phyloP scores from a whole-genome alignment of 768 basidiomycete genomes.

The Agaricus sinodeliciosus region DNA sequence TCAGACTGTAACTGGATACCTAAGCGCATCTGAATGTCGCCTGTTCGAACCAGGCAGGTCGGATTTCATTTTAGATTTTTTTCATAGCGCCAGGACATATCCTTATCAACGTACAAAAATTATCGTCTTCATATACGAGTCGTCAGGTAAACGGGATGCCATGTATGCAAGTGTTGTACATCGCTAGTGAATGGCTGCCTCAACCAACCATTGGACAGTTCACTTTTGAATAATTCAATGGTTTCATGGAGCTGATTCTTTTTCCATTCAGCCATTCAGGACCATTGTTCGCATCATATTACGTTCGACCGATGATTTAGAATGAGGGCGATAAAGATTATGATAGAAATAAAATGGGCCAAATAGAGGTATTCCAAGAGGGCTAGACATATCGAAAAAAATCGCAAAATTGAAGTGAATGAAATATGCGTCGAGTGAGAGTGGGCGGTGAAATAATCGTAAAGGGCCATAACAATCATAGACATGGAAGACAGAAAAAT shows the following conservation, averaged over 20 bases:
- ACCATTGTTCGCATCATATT: no score
- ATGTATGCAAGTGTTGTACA: no score
- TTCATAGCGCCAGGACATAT: no score
- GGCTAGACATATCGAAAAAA: constrained; percentile 1
- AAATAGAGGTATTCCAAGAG: constrained; percentile 5
- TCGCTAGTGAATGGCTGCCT: no score
- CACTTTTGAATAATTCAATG: no score
- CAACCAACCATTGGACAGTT: no score
- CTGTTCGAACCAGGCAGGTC: constrained; percentile 56
- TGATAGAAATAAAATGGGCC: constrained; percentile 3
- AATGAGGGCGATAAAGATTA: neutral
- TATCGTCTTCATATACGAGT: no score
- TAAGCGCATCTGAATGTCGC: constrained; percentile 29
- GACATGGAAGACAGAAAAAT: constrained; percentile 1
- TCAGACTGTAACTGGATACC: constrained; percentile 31
- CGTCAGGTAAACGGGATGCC: no score
- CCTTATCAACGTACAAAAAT: no score
- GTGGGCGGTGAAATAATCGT: neutral
- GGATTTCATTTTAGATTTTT: neutral
- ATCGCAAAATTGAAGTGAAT: neutral
- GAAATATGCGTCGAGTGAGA: neutral
- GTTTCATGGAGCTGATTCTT: no score
- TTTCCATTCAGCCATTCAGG: no score
- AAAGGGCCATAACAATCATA: constrained; percentile 3
- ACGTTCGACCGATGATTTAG: neutral